Evolutionary conservation across 345 rosid genomes (phyloP), one percentile per base, ranked within the genome.

Genomic region (Cochlearia excelsa): DNA sequence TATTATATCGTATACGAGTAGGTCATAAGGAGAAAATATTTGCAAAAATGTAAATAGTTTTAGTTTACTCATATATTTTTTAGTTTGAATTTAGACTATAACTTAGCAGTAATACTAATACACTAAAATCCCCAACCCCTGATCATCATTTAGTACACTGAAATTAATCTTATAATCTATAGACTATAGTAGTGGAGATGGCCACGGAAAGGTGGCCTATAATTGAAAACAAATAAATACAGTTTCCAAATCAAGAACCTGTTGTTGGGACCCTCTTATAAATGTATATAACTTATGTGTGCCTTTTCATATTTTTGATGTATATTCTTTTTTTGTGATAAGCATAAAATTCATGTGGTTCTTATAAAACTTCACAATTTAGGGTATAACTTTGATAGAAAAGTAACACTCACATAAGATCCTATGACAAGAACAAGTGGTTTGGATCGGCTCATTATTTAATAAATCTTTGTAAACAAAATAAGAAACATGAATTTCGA

Each of bases 311-410:
- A 40, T 33, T 46, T 35, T 52, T 38, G 38, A 31, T 54, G 34
- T 56, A 31, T 55, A 47, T 55, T 48, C 47, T n/a, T n/a, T n/a
- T 48, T 69, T 42, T 56, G 51, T 44, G 33, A 37, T 50, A 50
- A 54, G 49, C 59, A 56, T 49, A 6, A 43, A 63, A 9, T 56
- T 56, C 64, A 29, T 63, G 69, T 63, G 39, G 30, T 41, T 63
- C n/a, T 7, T 51, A 30, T 4, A 35, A 56, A 33, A 34, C n/a
- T 33, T 57, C 64, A 70, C 58, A 70, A 71, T 65, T 60, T 47
- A 31, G n/a, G 61, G 57, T 69, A 61, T 54, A 46, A 11, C 30
- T 46, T 60, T 54, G 57, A 69, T 34, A 42, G 10, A 54, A 48
- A 54, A 53, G 57, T 61, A 33, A 34, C 40, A 47, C 39, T 54